A percentile compares a stretch with the other conserved stretches of the same genome.
These are phyloP conservation scores for Pachyrhizus erosus DNA, from an alignment of 306 rosid genomes.

Conservation along the genomic window DNA sequence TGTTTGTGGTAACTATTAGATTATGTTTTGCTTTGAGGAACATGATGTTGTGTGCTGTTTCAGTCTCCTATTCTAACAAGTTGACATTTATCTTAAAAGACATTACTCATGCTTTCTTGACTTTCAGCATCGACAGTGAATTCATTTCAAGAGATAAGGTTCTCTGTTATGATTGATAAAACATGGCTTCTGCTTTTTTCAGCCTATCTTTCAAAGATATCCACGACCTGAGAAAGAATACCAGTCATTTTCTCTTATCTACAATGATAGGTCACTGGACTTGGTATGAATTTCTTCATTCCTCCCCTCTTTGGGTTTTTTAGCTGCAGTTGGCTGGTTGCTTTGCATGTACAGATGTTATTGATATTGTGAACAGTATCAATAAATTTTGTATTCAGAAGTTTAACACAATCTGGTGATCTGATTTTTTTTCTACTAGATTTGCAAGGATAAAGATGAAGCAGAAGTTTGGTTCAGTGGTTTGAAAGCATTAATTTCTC, in stretches of 20 bases:
- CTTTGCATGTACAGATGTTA: slow-evolving; percentile 26
- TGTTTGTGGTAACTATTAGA: slow-evolving; percentile 42
- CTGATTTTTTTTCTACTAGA: slow-evolving; percentile 63
- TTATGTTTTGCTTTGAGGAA: slow-evolving; percentile 30
- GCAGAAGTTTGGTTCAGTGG: slow-evolving; percentile 99
- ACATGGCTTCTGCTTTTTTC: slow-evolving; percentile 48
- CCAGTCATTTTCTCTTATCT: slow-evolving; percentile 97
- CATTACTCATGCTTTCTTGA: slow-evolving; percentile 35
- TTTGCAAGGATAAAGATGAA: slow-evolving; percentile 99
- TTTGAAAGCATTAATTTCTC: slow-evolving; percentile 89
- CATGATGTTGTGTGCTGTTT: slow-evolving; percentile 33
- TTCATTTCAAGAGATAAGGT: slow-evolving; percentile 36
- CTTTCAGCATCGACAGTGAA: slow-evolving; percentile 40
- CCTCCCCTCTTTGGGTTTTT: slow-evolving; percentile 9
- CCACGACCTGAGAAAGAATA: slow-evolving; percentile 99
- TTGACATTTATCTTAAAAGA: slow-evolving; percentile 28
- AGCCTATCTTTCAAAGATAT: slow-evolving; percentile 99
- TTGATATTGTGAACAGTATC: slow-evolving; percentile 28
- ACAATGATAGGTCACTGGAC: slow-evolving; percentile 94
- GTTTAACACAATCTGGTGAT: slow-evolving; percentile 43
- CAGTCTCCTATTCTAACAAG: slow-evolving; percentile 31
- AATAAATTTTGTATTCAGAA: slow-evolving; percentile 27
- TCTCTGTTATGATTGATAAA: slow-evolving; percentile 55
- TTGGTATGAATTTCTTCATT: slow-evolving; percentile 65
- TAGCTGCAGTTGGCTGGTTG: slow-evolving; percentile 32